Evolutionary conservation across 2,329 filamentous ascomycete genomes (phyloP).

Genomic region (Fusarium begoniae): DNA sequence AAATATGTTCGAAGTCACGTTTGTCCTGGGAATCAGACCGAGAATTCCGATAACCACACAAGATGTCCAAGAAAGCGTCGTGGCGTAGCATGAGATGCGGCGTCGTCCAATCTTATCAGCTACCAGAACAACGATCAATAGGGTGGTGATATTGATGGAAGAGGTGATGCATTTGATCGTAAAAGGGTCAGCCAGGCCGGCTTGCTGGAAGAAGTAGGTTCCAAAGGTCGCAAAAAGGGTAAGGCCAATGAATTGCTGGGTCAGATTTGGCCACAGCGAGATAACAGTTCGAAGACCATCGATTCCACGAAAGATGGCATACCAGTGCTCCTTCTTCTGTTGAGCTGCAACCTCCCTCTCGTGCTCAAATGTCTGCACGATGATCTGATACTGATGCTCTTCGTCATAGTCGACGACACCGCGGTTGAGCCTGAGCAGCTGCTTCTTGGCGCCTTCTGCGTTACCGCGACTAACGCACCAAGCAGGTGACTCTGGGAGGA

Average conservation of each 20-base stretch:
- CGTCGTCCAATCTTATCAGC: not conserved
- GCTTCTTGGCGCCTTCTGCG: not conserved
- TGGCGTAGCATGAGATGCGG: not conserved
- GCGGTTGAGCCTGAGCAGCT: not conserved
- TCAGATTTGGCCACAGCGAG: not conserved
- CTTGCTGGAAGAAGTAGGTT: not conserved
- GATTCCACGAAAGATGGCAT: not conserved
- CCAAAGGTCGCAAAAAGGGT: not conserved
- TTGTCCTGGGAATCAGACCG: not conserved
- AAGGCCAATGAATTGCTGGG: not conserved
- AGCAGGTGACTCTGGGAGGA: not conserved
- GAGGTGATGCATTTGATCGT: not conserved
- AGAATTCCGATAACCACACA: not conserved
- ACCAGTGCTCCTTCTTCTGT: not conserved
- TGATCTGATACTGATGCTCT: not conserved
- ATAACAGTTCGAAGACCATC: not conserved
- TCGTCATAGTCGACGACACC: not conserved
- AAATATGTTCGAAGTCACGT: not conserved
- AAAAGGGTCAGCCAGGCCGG: not conserved
- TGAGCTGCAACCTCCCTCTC: not conserved
- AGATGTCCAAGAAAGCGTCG: not conserved
- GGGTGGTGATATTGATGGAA: not conserved
- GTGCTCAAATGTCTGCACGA: not conserved
- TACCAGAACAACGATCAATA: not conserved
- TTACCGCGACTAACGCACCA: not conserved